A percentile compares a stretch with the other conserved stretches of the same genome.
phyloP scores from a whole-genome alignment of 257 asterid species.

The Cynanchum wilfordii region DNA sequence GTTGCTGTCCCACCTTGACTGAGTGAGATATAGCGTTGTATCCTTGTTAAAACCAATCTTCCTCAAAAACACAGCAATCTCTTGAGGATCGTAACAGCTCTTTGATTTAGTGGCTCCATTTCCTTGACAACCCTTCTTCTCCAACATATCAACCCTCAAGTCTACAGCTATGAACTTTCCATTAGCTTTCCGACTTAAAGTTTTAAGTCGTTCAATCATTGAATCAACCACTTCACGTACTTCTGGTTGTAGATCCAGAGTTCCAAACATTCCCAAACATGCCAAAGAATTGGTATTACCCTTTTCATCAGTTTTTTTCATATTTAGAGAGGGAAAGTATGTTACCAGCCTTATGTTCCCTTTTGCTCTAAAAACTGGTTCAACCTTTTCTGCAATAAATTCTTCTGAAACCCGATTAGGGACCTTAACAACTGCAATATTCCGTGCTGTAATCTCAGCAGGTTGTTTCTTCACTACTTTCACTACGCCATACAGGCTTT shows the following conservation, averaged over 20 bases:
- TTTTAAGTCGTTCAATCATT: conserved; percentile 67
- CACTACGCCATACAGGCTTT: conserved; percentile 68
- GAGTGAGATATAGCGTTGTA: conserved; percentile 71
- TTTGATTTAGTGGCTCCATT: conserved; percentile 50
- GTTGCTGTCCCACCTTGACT: conserved; percentile 78
- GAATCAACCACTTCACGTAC: conserved; percentile 85
- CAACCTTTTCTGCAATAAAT: conserved; percentile 57
- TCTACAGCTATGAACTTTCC: conserved; percentile 91
- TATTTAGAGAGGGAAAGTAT: conserved; percentile 84
- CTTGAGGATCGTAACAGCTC: conserved; percentile 75
- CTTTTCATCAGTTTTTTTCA: conserved; percentile 62
- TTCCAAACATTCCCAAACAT: conserved; percentile 91
- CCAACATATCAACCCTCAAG: conserved; percentile 78
- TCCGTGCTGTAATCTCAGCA: conserved; percentile 45
- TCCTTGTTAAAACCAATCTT: conserved; percentile 74
- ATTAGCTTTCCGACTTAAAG: conserved; percentile 65
- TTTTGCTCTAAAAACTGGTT: conserved; percentile 64
- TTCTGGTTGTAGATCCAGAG: conserved; percentile 68
- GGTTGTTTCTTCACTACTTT: conserved; percentile 67
- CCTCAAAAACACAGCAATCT: conserved; percentile 60
- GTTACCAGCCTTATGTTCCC: conserved; percentile 78
- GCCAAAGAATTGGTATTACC: conserved; percentile 57
- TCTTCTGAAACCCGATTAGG: conserved; percentile 81
- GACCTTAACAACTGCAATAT: conserved; percentile 75
- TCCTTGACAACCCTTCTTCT: conserved; percentile 74